phyloP scores from a whole-genome alignment of 2,329 filamentous ascomycete genomes.

The Fusarium brevicatenulatum region DNA sequence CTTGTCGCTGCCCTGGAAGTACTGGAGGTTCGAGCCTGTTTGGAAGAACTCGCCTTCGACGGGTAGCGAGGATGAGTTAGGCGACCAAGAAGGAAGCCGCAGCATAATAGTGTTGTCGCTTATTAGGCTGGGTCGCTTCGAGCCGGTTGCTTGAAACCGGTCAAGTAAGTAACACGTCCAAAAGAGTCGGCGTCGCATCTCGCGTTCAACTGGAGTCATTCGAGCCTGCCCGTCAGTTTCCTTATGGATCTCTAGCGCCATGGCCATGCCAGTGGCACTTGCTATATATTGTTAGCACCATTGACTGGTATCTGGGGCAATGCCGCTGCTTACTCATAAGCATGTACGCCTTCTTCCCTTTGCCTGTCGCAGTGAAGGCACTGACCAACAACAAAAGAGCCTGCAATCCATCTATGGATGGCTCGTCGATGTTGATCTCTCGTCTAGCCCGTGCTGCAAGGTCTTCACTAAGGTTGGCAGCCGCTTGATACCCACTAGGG shows the following conservation, averaged over 20 bases:
- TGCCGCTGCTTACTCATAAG: constrained; percentile 69
- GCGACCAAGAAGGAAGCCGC: constrained; percentile 78
- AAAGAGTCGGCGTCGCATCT: constrained; percentile 82
- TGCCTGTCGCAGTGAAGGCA: constrained; percentile 79
- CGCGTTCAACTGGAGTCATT: constrained; percentile 74
- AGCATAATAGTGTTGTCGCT: constrained; percentile 80
- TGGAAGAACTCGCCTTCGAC: constrained; percentile 85
- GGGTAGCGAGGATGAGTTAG: constrained; percentile 67
- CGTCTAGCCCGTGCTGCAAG: constrained; percentile 75
- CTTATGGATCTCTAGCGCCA: constrained; percentile 82
- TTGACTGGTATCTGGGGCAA: background rate
- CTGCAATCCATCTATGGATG: constrained; percentile 81
- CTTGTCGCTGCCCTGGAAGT: constrained; percentile 73
- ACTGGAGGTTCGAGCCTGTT: constrained; percentile 79
- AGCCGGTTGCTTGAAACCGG: constrained; percentile 83
- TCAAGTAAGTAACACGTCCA: constrained; percentile 92
- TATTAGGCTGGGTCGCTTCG: constrained; percentile 82
- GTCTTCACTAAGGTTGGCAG: constrained; percentile 75
- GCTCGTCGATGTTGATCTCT: constrained; percentile 82
- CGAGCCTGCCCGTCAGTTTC: constrained; percentile 73
- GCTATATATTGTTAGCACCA: constrained; percentile 61
- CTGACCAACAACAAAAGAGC: constrained; percentile 78
- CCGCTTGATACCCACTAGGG: constrained; percentile 72
- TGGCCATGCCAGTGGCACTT: constrained; percentile 82
- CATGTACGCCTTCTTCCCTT: constrained; percentile 89